A percentile compares a stretch with the other conserved stretches of the same genome.
Conservation (phyloP, 208 protist species). For the Acanthamoeba royreba region DNA sequence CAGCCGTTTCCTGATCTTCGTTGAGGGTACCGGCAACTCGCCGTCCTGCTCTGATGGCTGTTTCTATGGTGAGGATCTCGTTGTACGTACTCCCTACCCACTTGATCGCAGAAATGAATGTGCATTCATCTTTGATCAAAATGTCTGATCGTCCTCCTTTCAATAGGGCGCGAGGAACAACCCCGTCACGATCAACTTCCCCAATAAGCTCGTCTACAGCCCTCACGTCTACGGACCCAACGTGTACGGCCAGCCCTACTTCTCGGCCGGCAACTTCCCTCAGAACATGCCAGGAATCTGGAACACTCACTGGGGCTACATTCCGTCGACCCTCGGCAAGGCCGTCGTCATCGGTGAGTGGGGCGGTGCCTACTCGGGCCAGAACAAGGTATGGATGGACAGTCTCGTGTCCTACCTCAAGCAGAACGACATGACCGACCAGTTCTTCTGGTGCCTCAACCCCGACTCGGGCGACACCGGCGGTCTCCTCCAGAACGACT, state of each 20-base stretch:
- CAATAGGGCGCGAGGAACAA: background rate
- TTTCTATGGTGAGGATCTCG: slow-evolving; percentile 40
- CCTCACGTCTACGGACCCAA: slow-evolving; percentile 28
- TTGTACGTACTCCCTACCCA: too few species aligned
- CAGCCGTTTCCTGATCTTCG: background rate
- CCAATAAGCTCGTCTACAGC: slow-evolving; percentile 34
- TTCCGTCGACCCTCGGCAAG: background rate
- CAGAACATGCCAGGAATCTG: slow-evolving; percentile 26
- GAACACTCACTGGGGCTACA: background rate
- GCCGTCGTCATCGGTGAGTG: background rate
- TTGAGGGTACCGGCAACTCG: background rate
- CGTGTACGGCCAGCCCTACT: background rate
- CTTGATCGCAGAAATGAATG: too few species aligned
- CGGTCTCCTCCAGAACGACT: slow-evolving; percentile 60
- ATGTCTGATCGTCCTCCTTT: too few species aligned
- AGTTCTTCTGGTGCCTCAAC: slow-evolving; percentile 67
- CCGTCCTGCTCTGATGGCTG: background rate
- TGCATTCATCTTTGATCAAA: too few species aligned
- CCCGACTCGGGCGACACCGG: slow-evolving; percentile 68
- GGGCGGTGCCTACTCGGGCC: background rate
- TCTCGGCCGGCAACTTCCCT: background rate
- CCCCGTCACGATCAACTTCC: background rate
- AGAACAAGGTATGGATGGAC: slow-evolving; percentile 54
- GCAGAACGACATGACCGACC: background rate
- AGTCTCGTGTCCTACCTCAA: slow-evolving; percentile 46